Evolutionary conservation across 352 stramenopile genomes (phyloP).

Genomic region (Phytophthora crassamura): DNA sequence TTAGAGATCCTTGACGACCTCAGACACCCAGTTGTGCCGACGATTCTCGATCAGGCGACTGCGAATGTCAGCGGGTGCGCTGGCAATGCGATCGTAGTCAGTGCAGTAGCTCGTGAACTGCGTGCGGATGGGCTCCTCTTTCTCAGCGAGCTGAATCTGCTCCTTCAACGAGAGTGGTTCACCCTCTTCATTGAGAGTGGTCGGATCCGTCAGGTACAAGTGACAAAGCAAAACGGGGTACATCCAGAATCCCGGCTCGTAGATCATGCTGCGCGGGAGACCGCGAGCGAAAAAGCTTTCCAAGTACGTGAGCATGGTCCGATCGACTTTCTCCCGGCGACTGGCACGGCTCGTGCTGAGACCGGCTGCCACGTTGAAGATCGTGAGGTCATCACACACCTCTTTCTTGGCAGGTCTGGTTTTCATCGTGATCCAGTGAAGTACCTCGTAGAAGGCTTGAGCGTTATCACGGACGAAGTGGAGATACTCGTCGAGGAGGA

Average conservation of each 20-base stretch:
- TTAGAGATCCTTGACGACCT: too few species aligned
- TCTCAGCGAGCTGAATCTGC: background rate
- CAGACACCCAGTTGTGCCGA: too few species aligned
- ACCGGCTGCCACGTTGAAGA: background rate
- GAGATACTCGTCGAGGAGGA: background rate
- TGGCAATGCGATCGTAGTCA: too few species aligned
- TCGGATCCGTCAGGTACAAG: background rate
- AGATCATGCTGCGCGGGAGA: background rate
- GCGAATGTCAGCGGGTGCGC: too few species aligned
- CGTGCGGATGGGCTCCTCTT: background rate
- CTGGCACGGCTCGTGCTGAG: background rate
- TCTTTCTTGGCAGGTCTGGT: background rate
- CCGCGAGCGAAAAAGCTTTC: background rate
- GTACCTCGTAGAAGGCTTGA: slow-evolving; percentile 2
- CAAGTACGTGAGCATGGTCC: background rate
- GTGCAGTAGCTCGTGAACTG: background rate
- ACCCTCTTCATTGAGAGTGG: background rate
- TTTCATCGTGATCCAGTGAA: slow-evolving; percentile 7
- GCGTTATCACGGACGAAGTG: background rate
- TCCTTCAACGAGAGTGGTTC: background rate
- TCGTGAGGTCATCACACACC: background rate
- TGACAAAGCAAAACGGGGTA: slow-evolving; percentile 1
- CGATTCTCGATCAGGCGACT: too few species aligned
- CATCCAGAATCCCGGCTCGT: slow-evolving; percentile 1
- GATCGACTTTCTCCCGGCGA: background rate